Evolutionary conservation across 2,329 filamentous ascomycete species (phyloP).

Genomic region (Pseudogymnoascus sp.): DNA sequence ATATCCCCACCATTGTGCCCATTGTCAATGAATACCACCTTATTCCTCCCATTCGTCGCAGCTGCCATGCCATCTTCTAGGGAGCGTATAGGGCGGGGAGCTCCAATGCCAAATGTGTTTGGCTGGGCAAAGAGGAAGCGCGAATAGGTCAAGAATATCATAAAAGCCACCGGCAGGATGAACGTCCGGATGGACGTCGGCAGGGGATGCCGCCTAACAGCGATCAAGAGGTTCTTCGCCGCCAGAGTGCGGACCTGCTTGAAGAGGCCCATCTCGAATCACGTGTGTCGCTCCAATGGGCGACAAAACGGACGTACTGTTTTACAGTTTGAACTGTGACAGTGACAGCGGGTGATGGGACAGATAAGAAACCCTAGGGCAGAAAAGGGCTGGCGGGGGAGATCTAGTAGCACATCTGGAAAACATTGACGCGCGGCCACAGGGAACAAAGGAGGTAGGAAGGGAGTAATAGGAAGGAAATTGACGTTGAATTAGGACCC

Average conservation of each 20-base stretch:
- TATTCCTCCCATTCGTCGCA: conserved; percentile 52
- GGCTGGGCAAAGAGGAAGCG: conserved; percentile 78
- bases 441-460: conserved; percentile 24
- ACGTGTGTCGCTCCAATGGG: not conserved
- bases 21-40: conserved; percentile 71
- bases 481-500: conserved; percentile 14
- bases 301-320: not conserved
- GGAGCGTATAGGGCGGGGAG: conserved; percentile 50
- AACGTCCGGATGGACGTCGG: conserved; percentile 49
- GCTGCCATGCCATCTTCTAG: conserved; percentile 54
- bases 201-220: conserved; percentile 44
- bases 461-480: conserved; percentile 17
- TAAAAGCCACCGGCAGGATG: conserved; percentile 49
- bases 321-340: not conserved
- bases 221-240: conserved; percentile 52
- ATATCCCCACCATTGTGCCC: conserved; percentile 62
- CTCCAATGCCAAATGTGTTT: conserved; percentile 64
- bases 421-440: conserved; percentile 4
- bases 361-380: not conserved
- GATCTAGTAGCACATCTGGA: not conserved
- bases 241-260: conserved; percentile 51
- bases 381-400: not conserved
- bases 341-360: not conserved
- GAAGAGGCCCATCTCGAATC: conserved; percentile 38
- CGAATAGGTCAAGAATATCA: conserved; percentile 58